These are phyloP conservation scores for Boletus coccyginus DNA, from an alignment of 768 basidiomycete genomes.

Conservation along the genomic window DNA sequence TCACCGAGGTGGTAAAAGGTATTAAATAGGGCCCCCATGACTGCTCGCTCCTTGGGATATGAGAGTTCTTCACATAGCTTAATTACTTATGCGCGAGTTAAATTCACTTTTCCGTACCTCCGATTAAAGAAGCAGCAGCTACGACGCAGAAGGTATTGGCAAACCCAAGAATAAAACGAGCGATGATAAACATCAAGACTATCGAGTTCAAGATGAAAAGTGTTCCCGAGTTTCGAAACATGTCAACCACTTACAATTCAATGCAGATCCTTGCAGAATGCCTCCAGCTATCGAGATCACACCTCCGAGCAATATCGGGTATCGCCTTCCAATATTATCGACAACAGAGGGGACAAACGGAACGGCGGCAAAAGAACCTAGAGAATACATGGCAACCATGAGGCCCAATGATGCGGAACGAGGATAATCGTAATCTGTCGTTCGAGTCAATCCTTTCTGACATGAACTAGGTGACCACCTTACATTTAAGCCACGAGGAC, in stretches of 20 bases:
- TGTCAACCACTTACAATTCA: neutral
- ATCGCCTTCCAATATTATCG: constrained; percentile 13
- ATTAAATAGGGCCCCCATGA: neutral
- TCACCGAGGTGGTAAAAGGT: constrained; percentile 1
- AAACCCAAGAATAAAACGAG: constrained; percentile 17
- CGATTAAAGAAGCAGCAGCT: constrained; percentile 22
- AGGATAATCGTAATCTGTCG: constrained; percentile 52
- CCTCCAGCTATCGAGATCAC: neutral
- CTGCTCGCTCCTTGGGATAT: constrained; percentile 15
- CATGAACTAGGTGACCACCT: constrained; percentile 6
- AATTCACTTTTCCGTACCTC: constrained; percentile 7
- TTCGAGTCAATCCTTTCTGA: neutral
- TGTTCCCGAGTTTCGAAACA: neutral
- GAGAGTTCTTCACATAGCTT: constrained; percentile 6
- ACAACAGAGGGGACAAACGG: constrained; percentile 33
- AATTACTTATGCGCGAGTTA: neutral
- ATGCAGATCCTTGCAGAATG: constrained; percentile 1
- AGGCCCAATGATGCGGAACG: constrained; percentile 38
- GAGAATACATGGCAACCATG: constrained; percentile 49
- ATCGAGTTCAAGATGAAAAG: neutral
- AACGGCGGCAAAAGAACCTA: constrained; percentile 54
- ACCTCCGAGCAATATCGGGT: constrained; percentile 12
- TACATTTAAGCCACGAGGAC: constrained; percentile 54
- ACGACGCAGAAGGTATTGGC: constrained; percentile 14
- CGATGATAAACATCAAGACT: constrained; percentile 10